Conservation (phyloP, 2,329 filamentous ascomycete species). For the Aspergillus vadensis region DNA sequence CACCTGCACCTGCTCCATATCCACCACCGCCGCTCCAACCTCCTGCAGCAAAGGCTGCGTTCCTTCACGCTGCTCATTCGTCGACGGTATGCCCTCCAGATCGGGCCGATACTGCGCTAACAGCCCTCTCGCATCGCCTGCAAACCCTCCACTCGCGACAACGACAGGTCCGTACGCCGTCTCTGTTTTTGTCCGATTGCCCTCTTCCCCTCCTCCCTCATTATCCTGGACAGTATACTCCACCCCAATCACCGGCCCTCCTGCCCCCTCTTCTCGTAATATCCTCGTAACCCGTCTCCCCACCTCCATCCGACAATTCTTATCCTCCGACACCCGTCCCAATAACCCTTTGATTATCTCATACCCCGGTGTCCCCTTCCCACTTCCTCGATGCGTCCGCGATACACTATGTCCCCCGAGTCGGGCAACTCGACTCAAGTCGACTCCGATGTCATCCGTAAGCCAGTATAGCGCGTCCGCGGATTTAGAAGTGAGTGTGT, state of each 20-base stretch:
- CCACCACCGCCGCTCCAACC: slow-evolving; percentile 45
- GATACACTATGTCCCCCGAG: slow-evolving; percentile 62
- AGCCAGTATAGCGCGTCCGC: slow-evolving; percentile 59
- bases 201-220: slow-evolving; percentile 40
- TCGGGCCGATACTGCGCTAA: slow-evolving; percentile 61
- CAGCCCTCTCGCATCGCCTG: slow-evolving; percentile 61
- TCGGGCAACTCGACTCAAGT: slow-evolving; percentile 60
- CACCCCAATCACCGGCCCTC: slow-evolving; percentile 53
- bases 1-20: slow-evolving; percentile 60
- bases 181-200: slow-evolving; percentile 19
- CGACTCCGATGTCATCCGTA: slow-evolving; percentile 58
- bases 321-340: slow-evolving; percentile 51
- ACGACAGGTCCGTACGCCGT: slow-evolving; percentile 57
- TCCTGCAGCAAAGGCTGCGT: slow-evolving; percentile 50
- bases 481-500: slow-evolving; percentile 52
- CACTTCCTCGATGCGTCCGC: slow-evolving; percentile 60
- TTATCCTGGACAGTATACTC: slow-evolving; percentile 43
- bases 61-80: slow-evolving; percentile 61
- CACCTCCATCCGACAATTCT: slow-evolving; percentile 54
- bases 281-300: slow-evolving; percentile 57
- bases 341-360: slow-evolving; percentile 60
- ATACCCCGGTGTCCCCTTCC: slow-evolving; percentile 58
- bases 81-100: slow-evolving; percentile 61
- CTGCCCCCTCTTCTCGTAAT: slow-evolving; percentile 34
- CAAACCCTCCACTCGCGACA: slow-evolving; percentile 65